Conservation (phyloP, 2,329 filamentous ascomycete genomes). For the Coniochaeta prunicola region DNA sequence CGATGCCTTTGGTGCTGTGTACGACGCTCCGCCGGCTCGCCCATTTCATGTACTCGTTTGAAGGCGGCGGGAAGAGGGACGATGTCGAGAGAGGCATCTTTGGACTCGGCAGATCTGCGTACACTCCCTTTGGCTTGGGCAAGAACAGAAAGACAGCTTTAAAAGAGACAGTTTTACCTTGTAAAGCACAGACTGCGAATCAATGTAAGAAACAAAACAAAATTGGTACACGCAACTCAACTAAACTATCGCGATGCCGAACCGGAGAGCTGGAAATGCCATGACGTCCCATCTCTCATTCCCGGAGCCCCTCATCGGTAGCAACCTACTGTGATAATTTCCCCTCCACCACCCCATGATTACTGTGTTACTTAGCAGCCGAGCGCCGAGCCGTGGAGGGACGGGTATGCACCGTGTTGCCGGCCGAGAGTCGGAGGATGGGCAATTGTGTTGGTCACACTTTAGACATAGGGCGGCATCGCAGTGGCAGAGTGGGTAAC, state of each 20-base stretch:
- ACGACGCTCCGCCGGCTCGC: constrained; percentile 83
- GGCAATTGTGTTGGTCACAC: too few species aligned
- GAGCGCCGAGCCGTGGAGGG: not conserved
- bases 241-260: not conserved
- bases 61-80: constrained; percentile 38
- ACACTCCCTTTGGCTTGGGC: not conserved
- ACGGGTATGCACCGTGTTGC: not conserved
- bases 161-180: too few species aligned
- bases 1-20: constrained; percentile 86
- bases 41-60: constrained; percentile 53
- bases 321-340: too few species aligned
- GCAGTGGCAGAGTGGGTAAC: not conserved
- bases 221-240: not conserved
- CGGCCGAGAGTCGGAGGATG: not conserved
- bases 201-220: not conserved
- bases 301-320: constrained; percentile 1
- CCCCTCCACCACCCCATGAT: not conserved
- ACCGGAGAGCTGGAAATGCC: not conserved
- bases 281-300: not conserved
- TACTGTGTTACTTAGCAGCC: not conserved
- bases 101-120: not conserved
- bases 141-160: not conserved
- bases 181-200: not conserved
- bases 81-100: constrained; percentile 40
- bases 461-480: too few species aligned